These are phyloP conservation scores for Brachypodium distachyon DNA, from an alignment of 202 grass and related monocot genomes.

Conservation along the genomic window DNA sequence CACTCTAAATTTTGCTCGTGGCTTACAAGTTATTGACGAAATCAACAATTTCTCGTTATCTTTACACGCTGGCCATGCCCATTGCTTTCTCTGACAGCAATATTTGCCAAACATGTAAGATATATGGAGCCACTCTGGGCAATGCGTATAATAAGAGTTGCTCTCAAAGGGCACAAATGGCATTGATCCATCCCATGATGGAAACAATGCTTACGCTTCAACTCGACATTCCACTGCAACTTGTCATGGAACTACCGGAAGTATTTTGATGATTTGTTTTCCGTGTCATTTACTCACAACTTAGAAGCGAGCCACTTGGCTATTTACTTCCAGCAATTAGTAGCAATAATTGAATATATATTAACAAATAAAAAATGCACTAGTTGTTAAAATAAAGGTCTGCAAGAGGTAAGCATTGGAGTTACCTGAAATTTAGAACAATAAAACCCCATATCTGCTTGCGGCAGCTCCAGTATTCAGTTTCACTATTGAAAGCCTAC, in stretches of 20 bases:
- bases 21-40: neutral
- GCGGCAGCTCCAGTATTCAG: neutral
- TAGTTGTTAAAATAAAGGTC: neutral
- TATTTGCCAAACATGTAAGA: constrained; percentile 18
- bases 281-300: neutral
- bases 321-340: neutral
- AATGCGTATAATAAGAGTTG: neutral
- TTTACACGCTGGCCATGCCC: neutral
- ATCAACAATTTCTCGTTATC: neutral
- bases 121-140: neutral
- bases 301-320: neutral
- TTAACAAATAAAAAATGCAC: neutral
- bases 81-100: neutral
- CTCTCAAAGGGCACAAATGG: neutral
- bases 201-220: constrained; percentile 1
- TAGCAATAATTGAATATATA: neutral
- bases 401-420: neutral
- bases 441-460: neutral
- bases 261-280: neutral
- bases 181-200: neutral
- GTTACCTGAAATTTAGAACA: constrained; percentile 1
- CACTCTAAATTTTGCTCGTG: neutral
- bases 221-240: neutral
- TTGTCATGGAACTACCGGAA: neutral
- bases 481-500: neutral